Conservation (phyloP, 306 rosid genomes). For the cucumber (Cucumis sativus) region Cucumber_9930_V3 NC_026658.2:1536501-1537000, state of each 20-base stretch:
- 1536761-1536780: neutral
- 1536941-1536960: neutral
- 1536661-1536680: neutral
- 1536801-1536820: neutral
- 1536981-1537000: neutral
- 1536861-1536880: neutral
- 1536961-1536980: neutral
- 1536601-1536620: conserved; percentile 48
- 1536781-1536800: neutral
- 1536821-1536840: neutral
- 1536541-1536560: conserved; percentile 75
- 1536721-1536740: neutral
- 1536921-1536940: neutral
- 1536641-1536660: neutral
- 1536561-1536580: conserved; percentile 73
- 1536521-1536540: conserved; percentile 2
- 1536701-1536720: neutral
- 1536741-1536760: neutral
- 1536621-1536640: neutral
- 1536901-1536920: neutral
- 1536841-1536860: neutral
- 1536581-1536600: conserved; percentile 74
- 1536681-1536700: neutral
- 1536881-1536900: neutral
- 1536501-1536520: neutral